Base-by-base conservation (phyloP, 1,284 basidiomycete genomes). In the Chalciporus sp. region DNA sequence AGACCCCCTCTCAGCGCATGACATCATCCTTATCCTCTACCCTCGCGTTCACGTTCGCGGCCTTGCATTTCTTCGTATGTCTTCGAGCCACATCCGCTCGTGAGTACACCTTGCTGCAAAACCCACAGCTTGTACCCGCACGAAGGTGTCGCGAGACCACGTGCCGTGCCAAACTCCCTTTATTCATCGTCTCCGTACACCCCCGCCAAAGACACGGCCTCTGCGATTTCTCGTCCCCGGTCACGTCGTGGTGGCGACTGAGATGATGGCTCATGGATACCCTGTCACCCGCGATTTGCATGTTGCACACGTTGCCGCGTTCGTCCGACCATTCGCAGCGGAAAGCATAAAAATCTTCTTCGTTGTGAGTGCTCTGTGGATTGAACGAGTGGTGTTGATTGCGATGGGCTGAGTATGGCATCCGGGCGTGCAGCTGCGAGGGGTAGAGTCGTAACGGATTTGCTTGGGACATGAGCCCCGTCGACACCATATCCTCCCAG, bases 61-160 rank as follows among this genome's bases (percentile, higher is more conserved):
- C 53, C 50, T 69, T 67, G 50, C 65, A 70, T 43, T 66, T 69
- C 43, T 52, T 66, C 5, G 56, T 39, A 35, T 70, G 67, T 41
- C 65, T 68, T 33, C 54, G 50, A 3, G 67, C 65, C 10, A 67
- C 68, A 42, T 66, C 65, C n/a, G 42, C 49, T 6, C 68, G 61
- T 37, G 67, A 70, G 44, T 68, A 68, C 29, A 57, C 42, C 53
- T 68, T 66, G 47, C 51, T 58, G 20, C 68, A 71, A 46, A 57
- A 54, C 20, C 42, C 55, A 56, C 65, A 69, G 10, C 57, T 56
- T 29, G 58, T 54, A 2, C 65, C 63, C 2, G 63, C 52, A 10
- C 56, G 41, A 23, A 66, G 16, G 44, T 71, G 67, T 1, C 65
- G 35, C 26, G 62, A 70, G 7, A 61, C 56, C 3, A 70, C 47